Conservation (phyloP, 1,139 yeast genomes). For the Scheffersomyces lignicola region DNA sequence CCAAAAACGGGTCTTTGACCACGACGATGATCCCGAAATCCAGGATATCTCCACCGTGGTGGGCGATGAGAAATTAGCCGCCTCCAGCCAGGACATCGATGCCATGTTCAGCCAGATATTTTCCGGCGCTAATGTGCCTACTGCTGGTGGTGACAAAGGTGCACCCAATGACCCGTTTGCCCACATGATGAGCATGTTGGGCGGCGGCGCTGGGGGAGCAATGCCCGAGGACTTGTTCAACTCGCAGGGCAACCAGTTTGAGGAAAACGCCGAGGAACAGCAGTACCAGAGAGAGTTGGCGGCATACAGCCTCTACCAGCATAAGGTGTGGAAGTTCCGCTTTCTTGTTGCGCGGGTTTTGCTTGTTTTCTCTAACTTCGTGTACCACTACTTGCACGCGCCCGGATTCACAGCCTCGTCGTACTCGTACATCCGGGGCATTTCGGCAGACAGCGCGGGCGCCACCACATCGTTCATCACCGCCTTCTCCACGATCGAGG, state of each 20-base stretch:
- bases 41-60: slow-evolving; percentile 18
- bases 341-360: slow-evolving; percentile 33
- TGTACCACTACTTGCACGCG: slow-evolving; percentile 30
- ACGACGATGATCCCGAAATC: slow-evolving; percentile 37
- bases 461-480: slow-evolving; percentile 25
- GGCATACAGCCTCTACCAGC: slow-evolving; percentile 34
- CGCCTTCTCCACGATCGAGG: slow-evolving; percentile 34
- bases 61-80: slow-evolving; percentile 2
- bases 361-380: slow-evolving; percentile 29
- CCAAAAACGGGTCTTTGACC: slow-evolving; percentile 6
- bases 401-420: slow-evolving; percentile 32
- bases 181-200: slow-evolving; percentile 32
- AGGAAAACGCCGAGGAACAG: slow-evolving; percentile 19
- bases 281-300: slow-evolving; percentile 32
- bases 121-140: slow-evolving; percentile 9
- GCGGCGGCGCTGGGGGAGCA: slow-evolving; percentile 11
- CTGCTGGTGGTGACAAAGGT: slow-evolving; percentile 9
- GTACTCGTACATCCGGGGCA: slow-evolving; percentile 27
- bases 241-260: slow-evolving; percentile 5
- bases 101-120: slow-evolving; percentile 34
- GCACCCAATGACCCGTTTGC: slow-evolving; percentile 25
- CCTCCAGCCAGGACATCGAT: slow-evolving; percentile 26
- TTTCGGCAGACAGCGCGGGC: slow-evolving; percentile 10
- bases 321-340: slow-evolving; percentile 30
- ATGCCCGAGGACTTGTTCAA: slow-evolving; percentile 1